Conservation (phyloP, 2,329 filamentous ascomycete species). For the Raffaelea deltoideospora region DNA sequence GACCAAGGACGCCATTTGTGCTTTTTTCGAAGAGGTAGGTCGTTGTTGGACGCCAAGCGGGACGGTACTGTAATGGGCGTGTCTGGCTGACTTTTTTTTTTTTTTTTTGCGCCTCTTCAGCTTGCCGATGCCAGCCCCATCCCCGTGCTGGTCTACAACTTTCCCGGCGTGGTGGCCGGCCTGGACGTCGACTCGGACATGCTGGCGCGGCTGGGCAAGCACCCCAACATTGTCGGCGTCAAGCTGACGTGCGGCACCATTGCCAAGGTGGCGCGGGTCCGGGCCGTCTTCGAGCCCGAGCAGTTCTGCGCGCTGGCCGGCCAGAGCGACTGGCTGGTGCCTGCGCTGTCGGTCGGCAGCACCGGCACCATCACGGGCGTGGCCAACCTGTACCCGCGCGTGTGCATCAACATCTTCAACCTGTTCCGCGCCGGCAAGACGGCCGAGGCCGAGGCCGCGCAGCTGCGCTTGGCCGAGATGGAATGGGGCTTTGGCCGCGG, state of each 20-base stretch:
- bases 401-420: conserved; percentile 32
- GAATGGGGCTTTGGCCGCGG: conserved; percentile 43
- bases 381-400: conserved; percentile 41
- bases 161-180: conserved; percentile 50
- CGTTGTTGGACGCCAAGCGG: no score
- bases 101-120: not conserved
- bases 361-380: conserved; percentile 44
- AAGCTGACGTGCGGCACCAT: conserved; percentile 61
- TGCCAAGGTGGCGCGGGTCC: conserved; percentile 49
- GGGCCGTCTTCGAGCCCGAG: conserved; percentile 26
- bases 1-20: conserved; percentile 39
- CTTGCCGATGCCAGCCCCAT: conserved; percentile 43
- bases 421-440: conserved; percentile 30
- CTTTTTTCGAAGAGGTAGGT: conserved; percentile 41
- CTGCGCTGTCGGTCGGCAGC: conserved; percentile 38
- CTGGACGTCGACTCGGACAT: conserved; percentile 54
- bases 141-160: conserved; percentile 59
- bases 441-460: conserved; percentile 30
- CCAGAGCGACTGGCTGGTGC: conserved; percentile 54
- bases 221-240: conserved; percentile 52
- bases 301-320: conserved; percentile 54
- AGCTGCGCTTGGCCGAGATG: conserved; percentile 33
- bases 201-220: conserved; percentile 39
- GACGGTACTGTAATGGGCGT: no score
- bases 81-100: not conserved